Evolutionary conservation across 768 basidiomycete genomes (phyloP), one percentile per base, ranked within the genome.

Genomic region (Amanita thiersii): DNA sequence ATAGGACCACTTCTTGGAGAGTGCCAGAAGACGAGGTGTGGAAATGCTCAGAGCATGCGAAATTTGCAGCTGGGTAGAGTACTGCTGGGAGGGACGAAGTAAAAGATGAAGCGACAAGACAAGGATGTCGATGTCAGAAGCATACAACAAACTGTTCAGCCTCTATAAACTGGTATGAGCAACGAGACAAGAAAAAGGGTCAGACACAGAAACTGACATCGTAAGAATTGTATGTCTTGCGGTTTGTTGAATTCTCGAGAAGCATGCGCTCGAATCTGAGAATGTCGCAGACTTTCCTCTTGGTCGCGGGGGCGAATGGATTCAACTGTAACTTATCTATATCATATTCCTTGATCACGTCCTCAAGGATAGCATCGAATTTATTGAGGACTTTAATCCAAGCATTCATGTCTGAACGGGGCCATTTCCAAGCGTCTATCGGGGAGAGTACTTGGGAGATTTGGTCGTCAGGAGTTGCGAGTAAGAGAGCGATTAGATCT

Each of bases 301-400:
- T 93, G 18, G 80, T 81, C 31, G 68, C 60, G 0, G 83, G 77
- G 1, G 80, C 77, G 56, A 98, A 96, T 18, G 73, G 71, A 43
- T 80, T 82, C 24, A 81, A 60, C 61, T 98, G 94, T 3, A 90
- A 68, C 52, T 82, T 81, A 61, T 86, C 83, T 47, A 98, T 72
- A 40, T 86, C 79, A 60, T 98, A 94, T 60, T 84, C 81, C 46
- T 70, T 70, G 58, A 96, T 85, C 50, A 81, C 69, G 29, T 78
- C 79, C 55, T 86, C 91, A 51, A 98, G 73, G 49, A 96, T 79
- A 45, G 69, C 68, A 66, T 99, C 96, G 58, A 99, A 92, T 58
- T 86, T 86, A 73, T 99, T 94, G 36, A 99, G 77, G 44, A 93
- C 88, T 56, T 83, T 82, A 59, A 90, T 81, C 96, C 96, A 99